phyloP scores from a whole-genome alignment of 2,329 filamentous ascomycete genomes.

The Fusarium citri region DNA sequence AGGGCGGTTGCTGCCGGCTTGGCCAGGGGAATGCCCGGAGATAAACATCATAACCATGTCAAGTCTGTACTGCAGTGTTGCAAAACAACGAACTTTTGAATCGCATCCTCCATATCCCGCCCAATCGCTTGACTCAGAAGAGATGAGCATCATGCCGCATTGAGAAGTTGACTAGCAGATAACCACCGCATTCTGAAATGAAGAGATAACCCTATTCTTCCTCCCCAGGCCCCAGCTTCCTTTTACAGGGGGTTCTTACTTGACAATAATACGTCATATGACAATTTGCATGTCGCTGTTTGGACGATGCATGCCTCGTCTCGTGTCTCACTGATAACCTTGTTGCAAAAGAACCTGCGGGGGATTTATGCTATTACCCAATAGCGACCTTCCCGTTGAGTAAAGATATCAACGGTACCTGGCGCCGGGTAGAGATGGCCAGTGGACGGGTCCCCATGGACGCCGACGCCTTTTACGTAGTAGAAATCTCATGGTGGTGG shows the following conservation, averaged over 20 bases:
- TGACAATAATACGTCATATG: slow-evolving; percentile 21
- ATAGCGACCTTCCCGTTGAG: slow-evolving; percentile 33
- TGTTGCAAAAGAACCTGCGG: slow-evolving; percentile 14
- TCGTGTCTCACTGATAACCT: slow-evolving; percentile 17
- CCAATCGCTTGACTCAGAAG: background rate
- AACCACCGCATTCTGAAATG: slow-evolving; percentile 6
- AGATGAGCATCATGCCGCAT: slow-evolving; percentile 12
- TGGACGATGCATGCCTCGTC: slow-evolving; percentile 1
- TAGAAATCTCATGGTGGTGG: slow-evolving; percentile 3
- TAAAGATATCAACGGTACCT: slow-evolving; percentile 22
- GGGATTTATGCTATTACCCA: slow-evolving; percentile 4
- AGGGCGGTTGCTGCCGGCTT: slow-evolving; percentile 24
- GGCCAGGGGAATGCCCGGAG: slow-evolving; percentile 27
- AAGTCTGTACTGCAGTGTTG: too few species aligned
- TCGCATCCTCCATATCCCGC: background rate
- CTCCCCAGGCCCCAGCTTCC: background rate
- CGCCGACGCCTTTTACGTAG: slow-evolving; percentile 18
- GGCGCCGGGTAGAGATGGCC: slow-evolving; percentile 19
- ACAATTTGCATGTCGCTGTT: slow-evolving; percentile 10
- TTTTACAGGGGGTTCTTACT: slow-evolving; percentile 3
- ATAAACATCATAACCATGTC: slow-evolving; percentile 9
- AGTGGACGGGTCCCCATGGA: slow-evolving; percentile 3
- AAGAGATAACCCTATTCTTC: slow-evolving; percentile 10
- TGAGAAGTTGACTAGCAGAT: slow-evolving; percentile 23
- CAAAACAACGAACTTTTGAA: slow-evolving; percentile 15